Percentiles rank a stretch among this genome's conserved stretches.
Conservation (phyloP, 768 basidiomycete species). For the Lactifluus echinatus region DNA sequence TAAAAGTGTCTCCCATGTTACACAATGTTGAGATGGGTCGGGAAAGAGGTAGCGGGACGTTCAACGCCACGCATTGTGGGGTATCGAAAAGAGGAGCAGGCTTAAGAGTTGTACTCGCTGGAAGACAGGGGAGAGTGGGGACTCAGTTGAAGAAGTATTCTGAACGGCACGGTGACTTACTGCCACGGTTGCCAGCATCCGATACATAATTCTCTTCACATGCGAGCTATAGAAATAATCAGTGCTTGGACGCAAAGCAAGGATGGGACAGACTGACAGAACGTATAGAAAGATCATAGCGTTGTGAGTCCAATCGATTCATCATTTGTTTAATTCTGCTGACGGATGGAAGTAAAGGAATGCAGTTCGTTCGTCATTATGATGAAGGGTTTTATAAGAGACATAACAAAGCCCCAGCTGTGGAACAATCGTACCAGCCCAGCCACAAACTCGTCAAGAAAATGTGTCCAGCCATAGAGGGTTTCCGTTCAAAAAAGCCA, state of each 20-base stretch:
- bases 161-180: not conserved
- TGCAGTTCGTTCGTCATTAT: not conserved
- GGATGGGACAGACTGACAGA: conserved; percentile 2
- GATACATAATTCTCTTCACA: not conserved
- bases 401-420: not conserved
- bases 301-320: conserved; percentile 10
- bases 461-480: not conserved
- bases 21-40: not conserved
- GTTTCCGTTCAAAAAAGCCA: not conserved
- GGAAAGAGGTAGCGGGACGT: not conserved
- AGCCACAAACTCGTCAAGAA: conserved; percentile 6
- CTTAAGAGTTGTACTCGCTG: not conserved
- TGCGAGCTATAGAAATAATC: not conserved
- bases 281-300: conserved; percentile 6
- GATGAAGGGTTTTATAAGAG: not conserved
- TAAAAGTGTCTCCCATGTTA: not conserved
- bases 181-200: not conserved
- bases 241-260: not conserved
- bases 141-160: not conserved
- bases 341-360: not conserved
- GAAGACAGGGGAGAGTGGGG: not conserved
- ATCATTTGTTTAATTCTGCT: not conserved
- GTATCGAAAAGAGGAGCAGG: not conserved
- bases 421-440: conserved; percentile 1
- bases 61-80: conserved; percentile 1